Percentiles rank a stretch among this genome's conserved stretches.
phyloP scores from a whole-genome alignment of 176 grass and related monocot genomes.

The Carex pumila region DNA sequence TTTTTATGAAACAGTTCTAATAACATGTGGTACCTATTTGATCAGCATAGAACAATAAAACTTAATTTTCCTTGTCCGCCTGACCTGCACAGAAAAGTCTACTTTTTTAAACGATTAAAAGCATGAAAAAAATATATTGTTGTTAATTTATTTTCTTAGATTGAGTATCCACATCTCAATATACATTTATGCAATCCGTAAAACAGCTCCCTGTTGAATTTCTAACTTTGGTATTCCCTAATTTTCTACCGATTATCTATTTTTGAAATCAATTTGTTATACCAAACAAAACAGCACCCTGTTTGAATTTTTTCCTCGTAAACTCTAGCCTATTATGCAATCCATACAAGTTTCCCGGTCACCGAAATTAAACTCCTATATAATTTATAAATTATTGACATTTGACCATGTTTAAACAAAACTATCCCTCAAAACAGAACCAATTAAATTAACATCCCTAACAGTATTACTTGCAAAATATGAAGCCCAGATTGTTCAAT shows the following conservation, averaged over 20 bases:
- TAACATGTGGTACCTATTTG: too few species aligned
- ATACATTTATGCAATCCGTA: too few species aligned
- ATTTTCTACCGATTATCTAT: slow-evolving; percentile 11
- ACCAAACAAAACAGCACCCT: not conserved
- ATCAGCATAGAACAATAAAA: too few species aligned
- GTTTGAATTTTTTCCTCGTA: not conserved
- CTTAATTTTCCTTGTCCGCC: too few species aligned
- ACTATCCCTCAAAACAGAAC: not conserved
- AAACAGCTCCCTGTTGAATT: too few species aligned
- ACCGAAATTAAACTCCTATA: not conserved
- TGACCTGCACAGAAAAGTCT: too few species aligned
- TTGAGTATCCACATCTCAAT: too few species aligned
- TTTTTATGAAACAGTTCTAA: too few species aligned
- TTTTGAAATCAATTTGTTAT: slow-evolving; percentile 8
- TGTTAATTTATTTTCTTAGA: too few species aligned
- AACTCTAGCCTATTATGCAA: not conserved
- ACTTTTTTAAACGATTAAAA: too few species aligned
- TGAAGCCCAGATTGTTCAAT: not conserved
- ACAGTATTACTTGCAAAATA: not conserved
- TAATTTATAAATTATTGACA: not conserved
- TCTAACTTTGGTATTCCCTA: not conserved
- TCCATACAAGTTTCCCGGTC: not conserved
- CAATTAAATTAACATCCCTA: not conserved
- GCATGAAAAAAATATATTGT: too few species aligned
- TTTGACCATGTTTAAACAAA: not conserved